These are phyloP conservation scores for Stipa capillata DNA, from an alignment of 176 grass and related monocot species.

Conservation along the genomic window DNA sequence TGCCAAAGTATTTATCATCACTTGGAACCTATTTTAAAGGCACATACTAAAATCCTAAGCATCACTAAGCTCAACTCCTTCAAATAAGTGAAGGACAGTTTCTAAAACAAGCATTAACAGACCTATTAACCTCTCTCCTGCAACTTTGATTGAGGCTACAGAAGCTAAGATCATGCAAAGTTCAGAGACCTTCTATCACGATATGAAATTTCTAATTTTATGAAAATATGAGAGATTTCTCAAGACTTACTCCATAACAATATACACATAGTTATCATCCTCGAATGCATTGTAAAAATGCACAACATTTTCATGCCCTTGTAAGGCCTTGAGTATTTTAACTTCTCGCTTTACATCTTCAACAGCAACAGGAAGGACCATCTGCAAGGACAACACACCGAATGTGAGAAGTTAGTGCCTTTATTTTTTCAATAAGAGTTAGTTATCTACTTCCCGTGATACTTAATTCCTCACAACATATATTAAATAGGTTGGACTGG, in stretches of 20 bases:
- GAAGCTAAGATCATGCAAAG: neutral
- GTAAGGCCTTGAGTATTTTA: slow-evolving; percentile 82
- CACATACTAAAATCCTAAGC: neutral
- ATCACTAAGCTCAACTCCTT: neutral
- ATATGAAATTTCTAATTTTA: neutral
- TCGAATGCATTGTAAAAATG: slow-evolving; percentile 90
- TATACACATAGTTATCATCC: slow-evolving; percentile 79
- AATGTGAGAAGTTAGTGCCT: neutral
- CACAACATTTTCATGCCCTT: slow-evolving; percentile 88
- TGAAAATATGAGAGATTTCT: neutral
- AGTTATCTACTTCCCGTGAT: neutral
- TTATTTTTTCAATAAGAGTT: neutral
- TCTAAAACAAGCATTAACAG: slow-evolving; percentile 3
- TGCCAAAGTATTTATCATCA: neutral
- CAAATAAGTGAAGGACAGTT: neutral
- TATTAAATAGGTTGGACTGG: neutral
- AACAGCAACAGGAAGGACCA: slow-evolving; percentile 80
- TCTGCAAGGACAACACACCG: slow-evolving; percentile 39
- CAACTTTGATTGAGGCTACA: neutral
- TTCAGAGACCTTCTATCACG: neutral
- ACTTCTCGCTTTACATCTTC: slow-evolving; percentile 96
- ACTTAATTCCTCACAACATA: neutral
- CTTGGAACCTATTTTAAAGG: neutral
- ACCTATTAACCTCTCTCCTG: neutral
- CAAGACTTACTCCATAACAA: slow-evolving; percentile 96